phyloP scores from a whole-genome alignment of 2,329 filamentous ascomycete species.

The Colletotrichum melonis region DNA sequence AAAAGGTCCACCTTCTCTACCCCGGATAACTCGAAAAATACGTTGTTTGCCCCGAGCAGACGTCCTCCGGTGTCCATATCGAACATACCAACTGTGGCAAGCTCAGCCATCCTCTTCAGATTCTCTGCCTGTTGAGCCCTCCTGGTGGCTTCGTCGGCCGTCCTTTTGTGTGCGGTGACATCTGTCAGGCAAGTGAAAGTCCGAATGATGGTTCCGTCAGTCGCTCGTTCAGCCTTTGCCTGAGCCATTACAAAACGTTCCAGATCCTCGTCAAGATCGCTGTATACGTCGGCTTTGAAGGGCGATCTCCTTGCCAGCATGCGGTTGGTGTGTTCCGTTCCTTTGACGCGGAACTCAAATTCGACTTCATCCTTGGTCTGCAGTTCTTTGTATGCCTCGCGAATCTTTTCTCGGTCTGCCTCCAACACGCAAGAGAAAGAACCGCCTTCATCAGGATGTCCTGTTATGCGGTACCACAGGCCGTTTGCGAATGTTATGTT shows the following conservation, averaged over 20 bases:
- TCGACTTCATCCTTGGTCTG: slow-evolving; percentile 51
- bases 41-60: slow-evolving; percentile 62
- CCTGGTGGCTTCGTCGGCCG: slow-evolving; percentile 59
- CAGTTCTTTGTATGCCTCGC: slow-evolving; percentile 55
- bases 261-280: slow-evolving; percentile 45
- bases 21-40: slow-evolving; percentile 65
- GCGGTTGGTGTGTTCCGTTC: slow-evolving; percentile 29
- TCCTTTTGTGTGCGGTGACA: slow-evolving; percentile 61
- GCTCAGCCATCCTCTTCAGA: slow-evolving; percentile 64
- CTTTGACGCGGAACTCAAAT: slow-evolving; percentile 59
- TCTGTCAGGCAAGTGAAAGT: slow-evolving; percentile 63
- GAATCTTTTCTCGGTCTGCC: slow-evolving; percentile 56
- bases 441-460: slow-evolving; percentile 50
- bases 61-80: slow-evolving; percentile 63
- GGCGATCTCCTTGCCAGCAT: slow-evolving; percentile 27
- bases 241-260: slow-evolving; percentile 59
- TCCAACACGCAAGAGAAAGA: slow-evolving; percentile 59
- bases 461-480: slow-evolving; percentile 68
- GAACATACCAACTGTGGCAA: slow-evolving; percentile 66
- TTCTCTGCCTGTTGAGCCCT: slow-evolving; percentile 64
- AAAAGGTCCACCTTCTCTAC: slow-evolving; percentile 55
- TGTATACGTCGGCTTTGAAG: slow-evolving; percentile 39
- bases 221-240: slow-evolving; percentile 57
- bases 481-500: slow-evolving; percentile 78
- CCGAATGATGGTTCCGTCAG: slow-evolving; percentile 55